Evolutionary conservation across 495 filamentous ascomycete species (phyloP), one percentile per base, ranked within the genome.

Genomic region (Durotheca rogersii): DNA sequence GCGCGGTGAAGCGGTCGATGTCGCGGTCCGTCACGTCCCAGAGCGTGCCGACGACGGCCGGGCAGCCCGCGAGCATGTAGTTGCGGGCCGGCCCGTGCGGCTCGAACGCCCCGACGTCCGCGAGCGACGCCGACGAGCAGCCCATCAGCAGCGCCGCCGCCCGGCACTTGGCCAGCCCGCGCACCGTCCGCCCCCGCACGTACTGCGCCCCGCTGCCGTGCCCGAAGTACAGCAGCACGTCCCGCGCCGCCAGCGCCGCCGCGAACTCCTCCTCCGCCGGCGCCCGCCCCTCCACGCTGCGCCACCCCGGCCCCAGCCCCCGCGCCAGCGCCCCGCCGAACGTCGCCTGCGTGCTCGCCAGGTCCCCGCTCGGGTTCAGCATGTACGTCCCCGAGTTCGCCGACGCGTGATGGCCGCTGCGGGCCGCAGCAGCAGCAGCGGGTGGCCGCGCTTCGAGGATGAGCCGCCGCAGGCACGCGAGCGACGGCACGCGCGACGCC

Each of bases 11-110:
- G 27, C 90, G 84, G 72, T 98, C 93, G 58, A 95, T 93, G 64
- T 98, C 93, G 55, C 86, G 86, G 59, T 98, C 93, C 9, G 94
- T 98, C 15, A 98, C 93, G 67, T 98, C 93, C 93, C 93, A 98
- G 27, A 98, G 74, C 3, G 88, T 95, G 15, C 87, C 92, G 0
- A 96, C 82, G 12, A 96, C 76, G 7, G 91, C 89, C 2, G 88
- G 84, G 41, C 78, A 81, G 5, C 91, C 92, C 0, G 89, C 89
- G 27, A 90, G 79, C 68, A 97, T 81, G 68, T 96, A 97, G 51
- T 88, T 88, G 67, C 90, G 81, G n/a, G 88, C 85, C 25, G 88
- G 89, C 0, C 93, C 93, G 57, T 87, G 85, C 1, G 87, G 85
- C 62, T 96, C 89, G 60, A 94, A 95, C 51, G 93, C 84, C 17